Evolutionary conservation across 345 rosid species (phyloP).

Genomic region (Lumnitzera racemosa): DNA sequence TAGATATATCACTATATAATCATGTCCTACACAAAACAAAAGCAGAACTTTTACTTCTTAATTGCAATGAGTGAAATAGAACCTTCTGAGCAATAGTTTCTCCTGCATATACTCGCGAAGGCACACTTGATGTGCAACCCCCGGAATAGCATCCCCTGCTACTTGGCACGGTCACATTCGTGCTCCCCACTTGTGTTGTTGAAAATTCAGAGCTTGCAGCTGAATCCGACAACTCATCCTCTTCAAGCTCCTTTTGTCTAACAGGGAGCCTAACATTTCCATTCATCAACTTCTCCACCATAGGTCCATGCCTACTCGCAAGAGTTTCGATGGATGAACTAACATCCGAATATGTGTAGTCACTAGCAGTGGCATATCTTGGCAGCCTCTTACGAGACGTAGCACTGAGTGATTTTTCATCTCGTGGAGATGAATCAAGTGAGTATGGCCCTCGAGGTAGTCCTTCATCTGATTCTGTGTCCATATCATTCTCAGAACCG

Average conservation of each 20-base stretch:
- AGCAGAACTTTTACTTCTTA: too few species aligned
- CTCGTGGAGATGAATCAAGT: conserved; percentile 61
- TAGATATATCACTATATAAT: too few species aligned
- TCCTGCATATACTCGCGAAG: conserved; percentile 25
- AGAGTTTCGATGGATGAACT: conserved; percentile 80
- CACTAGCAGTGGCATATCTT: conserved; percentile 28
- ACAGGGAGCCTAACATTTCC: conserved; percentile 30
- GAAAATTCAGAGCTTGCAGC: conserved; percentile 79
- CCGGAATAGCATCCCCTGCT: conserved; percentile 37
- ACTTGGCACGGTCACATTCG: conserved; percentile 34
- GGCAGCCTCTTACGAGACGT: conserved; percentile 25
- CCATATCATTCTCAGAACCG: conserved; percentile 55
- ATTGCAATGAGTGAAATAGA: conserved; percentile 3
- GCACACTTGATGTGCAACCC: conserved; percentile 47
- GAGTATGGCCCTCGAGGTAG: conserved; percentile 32
- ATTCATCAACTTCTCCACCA: conserved; percentile 23
- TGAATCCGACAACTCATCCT: conserved; percentile 74
- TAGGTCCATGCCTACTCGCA: conserved; percentile 22
- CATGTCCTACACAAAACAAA: too few species aligned
- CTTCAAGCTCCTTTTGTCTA: conserved; percentile 40
- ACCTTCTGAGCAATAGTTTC: conserved; percentile 41
- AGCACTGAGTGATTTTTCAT: conserved; percentile 37
- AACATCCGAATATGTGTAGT: conserved; percentile 59
- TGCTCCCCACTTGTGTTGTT: conserved; percentile 44
- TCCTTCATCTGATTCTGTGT: conserved; percentile 65